Conservation (phyloP, 1,139 yeast species). For the Yamadazyma aaseri region DNA sequence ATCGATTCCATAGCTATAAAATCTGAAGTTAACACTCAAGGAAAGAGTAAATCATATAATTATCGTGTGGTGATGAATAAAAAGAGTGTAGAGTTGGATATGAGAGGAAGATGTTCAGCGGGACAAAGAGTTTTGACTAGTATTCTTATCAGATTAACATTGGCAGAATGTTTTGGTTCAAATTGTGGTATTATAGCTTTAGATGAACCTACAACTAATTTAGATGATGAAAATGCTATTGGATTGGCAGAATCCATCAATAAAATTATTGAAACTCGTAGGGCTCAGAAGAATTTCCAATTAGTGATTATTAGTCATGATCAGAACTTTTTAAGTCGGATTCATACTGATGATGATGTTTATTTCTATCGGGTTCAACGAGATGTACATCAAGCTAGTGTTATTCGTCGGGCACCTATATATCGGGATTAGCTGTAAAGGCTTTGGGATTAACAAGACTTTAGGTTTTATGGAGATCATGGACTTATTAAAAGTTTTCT, state of each 20-base stretch:
- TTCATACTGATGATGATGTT: constrained; percentile 89
- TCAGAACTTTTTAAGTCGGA: constrained; percentile 80
- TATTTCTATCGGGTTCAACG: constrained; percentile 81
- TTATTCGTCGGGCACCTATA: constrained; percentile 53
- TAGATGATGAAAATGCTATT: constrained; percentile 87
- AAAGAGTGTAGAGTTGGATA: constrained; percentile 87
- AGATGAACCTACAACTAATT: constrained; percentile 97
- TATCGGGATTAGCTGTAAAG: constrained; percentile 37
- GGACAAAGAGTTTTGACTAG: constrained; percentile 96
- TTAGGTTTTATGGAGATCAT: no score
- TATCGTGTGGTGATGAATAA: constrained; percentile 95
- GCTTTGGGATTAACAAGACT: background rate
- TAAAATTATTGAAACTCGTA: constrained; percentile 71
- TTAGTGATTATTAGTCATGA: constrained; percentile 94
- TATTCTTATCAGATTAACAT: constrained; percentile 83
- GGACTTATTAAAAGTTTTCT: no score
- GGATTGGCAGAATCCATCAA: constrained; percentile 81
- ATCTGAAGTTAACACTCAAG: constrained; percentile 67
- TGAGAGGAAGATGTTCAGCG: constrained; percentile 98
- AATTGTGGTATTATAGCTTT: constrained; percentile 94
- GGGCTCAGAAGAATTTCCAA: constrained; percentile 84
- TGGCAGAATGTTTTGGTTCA: constrained; percentile 94
- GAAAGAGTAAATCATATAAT: constrained; percentile 72
- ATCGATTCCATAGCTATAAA: constrained; percentile 86
- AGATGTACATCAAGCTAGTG: constrained; percentile 77